Evolutionary conservation across 805 yeast genomes (phyloP).

Genomic region (Yamadazyma akitaensis): DNA sequence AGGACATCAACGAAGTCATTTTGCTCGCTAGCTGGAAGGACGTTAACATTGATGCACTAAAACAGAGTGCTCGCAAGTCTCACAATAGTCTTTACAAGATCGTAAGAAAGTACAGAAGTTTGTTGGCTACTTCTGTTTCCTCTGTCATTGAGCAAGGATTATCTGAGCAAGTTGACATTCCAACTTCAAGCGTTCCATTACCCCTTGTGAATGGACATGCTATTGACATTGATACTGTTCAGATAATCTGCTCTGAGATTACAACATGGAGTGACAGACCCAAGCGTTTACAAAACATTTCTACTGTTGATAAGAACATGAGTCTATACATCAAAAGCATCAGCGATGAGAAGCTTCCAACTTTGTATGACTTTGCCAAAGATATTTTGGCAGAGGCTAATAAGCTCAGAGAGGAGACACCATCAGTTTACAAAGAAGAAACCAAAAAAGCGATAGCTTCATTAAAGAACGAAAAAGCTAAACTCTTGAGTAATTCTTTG

Average conservation of each 20-base stretch:
- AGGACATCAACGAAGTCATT: slow-evolving; percentile 80
- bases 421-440: slow-evolving; percentile 64
- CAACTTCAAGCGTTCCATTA: slow-evolving; percentile 1
- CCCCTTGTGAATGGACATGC: slow-evolving; percentile 12
- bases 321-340: slow-evolving; percentile 39
- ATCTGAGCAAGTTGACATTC: not conserved
- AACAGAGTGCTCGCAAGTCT: slow-evolving; percentile 88
- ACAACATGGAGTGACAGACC: slow-evolving; percentile 58
- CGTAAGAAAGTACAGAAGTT: slow-evolving; percentile 73
- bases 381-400: slow-evolving; percentile 57
- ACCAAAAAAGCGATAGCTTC: slow-evolving; percentile 64
- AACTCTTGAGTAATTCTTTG: slow-evolving; percentile 71
- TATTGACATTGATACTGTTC: slow-evolving; percentile 7
- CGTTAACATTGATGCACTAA: slow-evolving; percentile 87
- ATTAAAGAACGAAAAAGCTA: slow-evolving; percentile 77
- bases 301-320: slow-evolving; percentile 56
- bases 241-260: slow-evolving; percentile 28
- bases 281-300: slow-evolving; percentile 48
- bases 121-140: slow-evolving; percentile 51
- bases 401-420: slow-evolving; percentile 72
- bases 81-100: slow-evolving; percentile 81
- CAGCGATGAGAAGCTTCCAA: slow-evolving; percentile 38
- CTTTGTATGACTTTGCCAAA: slow-evolving; percentile 52
- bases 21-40: slow-evolving; percentile 96
- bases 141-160: slow-evolving; percentile 61